Evolutionary conservation across 176 grass and related monocot genomes (phyloP), one percentile per base, ranked within the genome.

Genomic region (Carex scoparia): DNA sequence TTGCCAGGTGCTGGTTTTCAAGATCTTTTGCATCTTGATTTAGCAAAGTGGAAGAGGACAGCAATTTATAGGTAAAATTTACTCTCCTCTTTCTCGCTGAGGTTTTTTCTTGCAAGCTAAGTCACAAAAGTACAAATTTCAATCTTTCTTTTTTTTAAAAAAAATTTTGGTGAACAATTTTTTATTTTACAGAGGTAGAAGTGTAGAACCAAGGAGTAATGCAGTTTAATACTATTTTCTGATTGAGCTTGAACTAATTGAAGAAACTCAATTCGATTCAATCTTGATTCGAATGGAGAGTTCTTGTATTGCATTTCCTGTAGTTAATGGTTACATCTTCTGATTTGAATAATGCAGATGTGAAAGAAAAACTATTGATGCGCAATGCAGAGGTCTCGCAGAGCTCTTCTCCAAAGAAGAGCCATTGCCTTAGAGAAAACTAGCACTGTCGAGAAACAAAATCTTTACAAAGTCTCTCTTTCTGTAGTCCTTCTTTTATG

Each of bases 351-450:
- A 18, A 35, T 79, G 53, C 74, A 79, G 74, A 79, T 79, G 74
- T 58, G 13, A 79, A 54, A 57, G 53, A 56, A 53, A 58, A 37
- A 57, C 5, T 58, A 58, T 58, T 79, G 51, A 35, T 58, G 74
- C 53, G 14, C 74, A 96, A 99, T 99, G 97, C 97, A 95, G 88
- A 92, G 91, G 81, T 99, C 93, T 73, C 84, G 90, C 55, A 90
- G 84, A 89, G 88, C 88, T 46, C 87, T 94, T 65, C 84, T 91
- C 81, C 87, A 83, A 72, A 88, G 97, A 88, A 92, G 28, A 87
- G 91, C 91, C 74, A 86, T 87, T 61, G 80, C 81, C 55, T 85
- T 84, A 76, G 94, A 87, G 64, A 88, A 87, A 83, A 91, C 79
- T 69, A 85, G 82, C 54, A 79, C 58, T 67, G 30, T 70, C 0